Base-by-base conservation (phyloP, 148 eudicot genomes). In the Fagopyrum homotropicum region DNA sequence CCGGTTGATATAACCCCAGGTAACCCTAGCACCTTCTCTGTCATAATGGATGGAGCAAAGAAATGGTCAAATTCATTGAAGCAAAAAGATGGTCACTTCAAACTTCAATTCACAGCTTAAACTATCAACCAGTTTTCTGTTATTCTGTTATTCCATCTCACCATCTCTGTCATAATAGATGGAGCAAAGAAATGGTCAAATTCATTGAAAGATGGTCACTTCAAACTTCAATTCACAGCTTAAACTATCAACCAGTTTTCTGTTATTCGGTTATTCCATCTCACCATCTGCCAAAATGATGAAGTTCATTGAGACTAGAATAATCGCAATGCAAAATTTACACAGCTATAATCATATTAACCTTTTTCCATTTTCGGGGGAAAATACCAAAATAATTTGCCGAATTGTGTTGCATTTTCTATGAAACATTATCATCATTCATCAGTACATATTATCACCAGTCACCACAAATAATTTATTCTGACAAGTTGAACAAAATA, bases 1-100 rank as follows among this genome's bases (percentile, higher is more conserved):
- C 59, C 96, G 88, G 78, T 95, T 95, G 75, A 95, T 74, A 79
- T 95, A 92, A 45, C 98, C 96, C 98, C 98, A 95, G 17, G 80
- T 84, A 71, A 95, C 98, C 85, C 91, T 89, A 45, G 98, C 88
- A 45, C 98, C 98, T 89, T 92, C 98, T 88, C 98, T 92, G 90
- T 63, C 78, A 78, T 48, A 43, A 51, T 45, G 79, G 40, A 30
- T 35, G 40, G 40, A 52, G 59, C 14, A 44, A 43, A 56, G 49
- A 1, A 35, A 40, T 66, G 19, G 71, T 66, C 47, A 66, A 66
- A 66, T 66, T 30, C 71, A 66, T 66, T 35, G 45, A 40, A 63
- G 69, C 69, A 63, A 59, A 63, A 29, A 35, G 7, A 35, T 66
- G 19, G 47, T 5, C 47, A 66, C 45, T 66, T 40, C 15, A 7